Evolutionary conservation across 2,329 filamentous ascomycete species (phyloP).

Genomic region (Scedosporium dehoogii): DNA sequence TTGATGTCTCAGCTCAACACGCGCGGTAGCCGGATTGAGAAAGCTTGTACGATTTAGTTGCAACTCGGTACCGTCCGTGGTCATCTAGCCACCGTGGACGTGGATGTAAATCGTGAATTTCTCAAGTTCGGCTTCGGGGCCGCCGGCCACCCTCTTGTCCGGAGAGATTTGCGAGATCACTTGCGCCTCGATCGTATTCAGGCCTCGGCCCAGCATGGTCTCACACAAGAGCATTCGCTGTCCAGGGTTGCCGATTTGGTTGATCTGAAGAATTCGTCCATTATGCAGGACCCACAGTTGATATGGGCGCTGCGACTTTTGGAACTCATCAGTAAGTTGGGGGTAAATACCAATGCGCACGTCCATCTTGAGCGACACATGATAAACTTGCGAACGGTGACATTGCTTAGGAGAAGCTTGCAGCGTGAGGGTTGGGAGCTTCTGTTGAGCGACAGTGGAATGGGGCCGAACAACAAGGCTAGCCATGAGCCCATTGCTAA

Average conservation of each 20-base stretch:
- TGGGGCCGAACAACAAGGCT: not conserved
- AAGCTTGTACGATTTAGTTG: not conserved
- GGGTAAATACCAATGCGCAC: slow-evolving; percentile 61
- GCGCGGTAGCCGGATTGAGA: not conserved
- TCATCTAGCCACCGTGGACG: slow-evolving; percentile 5
- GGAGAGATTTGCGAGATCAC: slow-evolving; percentile 61
- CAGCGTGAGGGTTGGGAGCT: not conserved
- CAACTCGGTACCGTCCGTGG: not conserved
- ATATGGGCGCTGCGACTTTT: slow-evolving; percentile 62
- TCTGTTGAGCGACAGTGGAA: not conserved
- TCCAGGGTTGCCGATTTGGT: not conserved
- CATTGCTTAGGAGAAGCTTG: not conserved
- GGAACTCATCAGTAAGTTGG: slow-evolving; percentile 51
- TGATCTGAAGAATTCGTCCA: slow-evolving; percentile 2
- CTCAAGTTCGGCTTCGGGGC: slow-evolving; percentile 64
- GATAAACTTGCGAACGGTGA: slow-evolving; percentile 46
- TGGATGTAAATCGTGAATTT: slow-evolving; percentile 68
- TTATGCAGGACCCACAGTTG: slow-evolving; percentile 59
- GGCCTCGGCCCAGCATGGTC: slow-evolving; percentile 56
- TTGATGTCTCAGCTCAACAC: too few species aligned
- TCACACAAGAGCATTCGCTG: slow-evolving; percentile 55
- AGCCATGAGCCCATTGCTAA: not conserved
- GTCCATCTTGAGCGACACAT: slow-evolving; percentile 50
- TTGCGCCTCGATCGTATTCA: slow-evolving; percentile 72
- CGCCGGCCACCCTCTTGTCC: slow-evolving; percentile 44